Base-by-base conservation (phyloP, 2,329 filamentous ascomycete species). In the Xylariales sp. region DNA sequence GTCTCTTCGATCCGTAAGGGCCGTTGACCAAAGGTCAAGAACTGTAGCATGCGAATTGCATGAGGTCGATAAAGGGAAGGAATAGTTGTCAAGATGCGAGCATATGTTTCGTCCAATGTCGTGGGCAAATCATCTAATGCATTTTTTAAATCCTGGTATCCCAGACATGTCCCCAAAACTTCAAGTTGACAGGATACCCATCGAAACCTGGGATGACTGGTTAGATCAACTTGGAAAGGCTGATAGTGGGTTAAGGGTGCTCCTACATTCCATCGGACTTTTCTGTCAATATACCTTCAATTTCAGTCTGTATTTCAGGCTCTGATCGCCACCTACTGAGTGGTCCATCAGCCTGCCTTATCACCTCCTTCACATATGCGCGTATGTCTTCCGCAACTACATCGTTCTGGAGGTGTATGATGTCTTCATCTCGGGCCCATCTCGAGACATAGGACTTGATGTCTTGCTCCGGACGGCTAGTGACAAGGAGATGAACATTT, bases 191-290 rank as follows among this genome's bases (percentile, higher is more conserved):
- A 47, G 10, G 40, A 38, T 19, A 38, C 51, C 45, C 41, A 50
- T 12, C 44, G 43, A 38, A 53, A 49, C 50, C 50, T 50, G 40
- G 13, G 38, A n/a, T n/a, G n/a, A n/a, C n/a, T n/a, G n/a, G n/a
- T n/a, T n/a, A n/a, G n/a, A n/a, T n/a, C n/a, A n/a, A n/a, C n/a
- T n/a, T n/a, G n/a, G n/a, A n/a, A n/a, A n/a, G n/a, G n/a, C n/a
- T n/a, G n/a, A n/a, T n/a, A n/a, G n/a, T n/a, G n/a, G n/a, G n/a
- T n/a, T 8, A 25, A 25, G n/a, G 23, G n/a, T n/a, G n/a, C n/a
- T n/a, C 54, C 44, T 48, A 58, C 56, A 57, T 60, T 41, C 56
- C 56, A 29, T 53, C 33, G 18, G 53, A 46, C 23, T 52, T 53
- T 7, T 44, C 4, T 6, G 45, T 43, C 7, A 60, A 29, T n/a